Base-by-base conservation (phyloP, 164 flowering plant species). In the Santalum album region DNA sequence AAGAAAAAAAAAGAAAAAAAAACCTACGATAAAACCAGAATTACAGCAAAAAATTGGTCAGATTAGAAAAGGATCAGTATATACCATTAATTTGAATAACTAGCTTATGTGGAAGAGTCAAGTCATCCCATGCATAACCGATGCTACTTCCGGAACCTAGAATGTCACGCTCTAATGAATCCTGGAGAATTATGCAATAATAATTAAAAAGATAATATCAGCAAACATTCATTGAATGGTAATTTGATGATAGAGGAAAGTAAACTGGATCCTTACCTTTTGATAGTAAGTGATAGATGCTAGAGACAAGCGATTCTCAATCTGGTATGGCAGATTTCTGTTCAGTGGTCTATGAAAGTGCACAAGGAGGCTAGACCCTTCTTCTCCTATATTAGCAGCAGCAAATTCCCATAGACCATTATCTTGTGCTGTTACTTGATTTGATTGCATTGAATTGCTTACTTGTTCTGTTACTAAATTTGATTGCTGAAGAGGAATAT, bases 91-190 rank as follows among this genome's bases (percentile, higher is more conserved):
- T 73, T 57, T 78, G 78, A 54, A 92, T 75, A 49, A 85, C 71
- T 47, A 92, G 78, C 65, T 74, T 83, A 75, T 79, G 99, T 40
- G 95, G 91, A 72, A 84, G 84, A 66, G 74, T 80, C 64, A 74
- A 62, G 76, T 92, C 89, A 69, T 83, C 95, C 96, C 99, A 92
- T 39, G 79, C 90, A 73, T 88, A 91, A 62, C 70, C 65, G 38
- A 61, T 67, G 57, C 65, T 68, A 54, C 57, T 62, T 53, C 74
- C 79, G 73, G 90, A 57, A 68, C 73, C 76, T 53, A 92, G 79
- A 69, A 65, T 70, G 66, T 92, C 96, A n/a, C 69, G 72, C 47
- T 74, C 78, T 21, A 64, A 53, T 22, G 82, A 77, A 49, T 82
- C 89, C 98, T 88, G 82, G 18, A 66, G 55, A 64, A 51, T 38